Evolutionary conservation across 805 yeast genomes (phyloP), one percentile per base, ranked within the genome.

Genomic region (Kregervanrija delftensis): DNA sequence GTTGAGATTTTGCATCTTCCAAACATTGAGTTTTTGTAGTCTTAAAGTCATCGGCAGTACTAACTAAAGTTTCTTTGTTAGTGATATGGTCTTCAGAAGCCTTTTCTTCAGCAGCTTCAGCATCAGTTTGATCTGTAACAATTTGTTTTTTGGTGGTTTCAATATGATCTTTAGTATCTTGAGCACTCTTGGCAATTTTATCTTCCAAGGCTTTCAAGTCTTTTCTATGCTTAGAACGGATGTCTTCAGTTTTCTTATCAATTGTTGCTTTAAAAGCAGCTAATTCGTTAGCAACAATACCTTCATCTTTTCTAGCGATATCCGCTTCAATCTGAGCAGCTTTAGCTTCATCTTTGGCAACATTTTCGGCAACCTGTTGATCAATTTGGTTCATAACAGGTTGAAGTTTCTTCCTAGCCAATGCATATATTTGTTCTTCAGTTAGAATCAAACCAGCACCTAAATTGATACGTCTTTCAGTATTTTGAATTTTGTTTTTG

Each of bases 401-500:
- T 32, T 76, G 74, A 34, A 77, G 78, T 51, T 81, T 68, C 50
- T 65, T 66, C 35, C 74, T 72, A 16, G 82, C 82, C 55, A 77
- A 72, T 41, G 68, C 81, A 52, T 74, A 65, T 49, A 77, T 69
- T 58, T 76, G 79, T 44, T 71, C 72, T 52, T 77, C 79, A 39
- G 81, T 72, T 66, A 77, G 65, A 39, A 57, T 65, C 57, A 76
- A 66, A 14, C 81, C 81, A 38, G 74, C 70, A 44, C 83, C 83
- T 49, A 77, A 63, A 51, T 74, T 72, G 50, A 76, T 60, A 17
- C 69, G 58, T 59, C 73, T 67, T 50, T 72, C 69, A 2, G 77
- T 76, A 53, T 74, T 77, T 46, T 70, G 74, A 47, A 76, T 63
- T 34, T 57, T 54, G 37, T 59, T 62, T 33, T 68, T 68, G 37